phyloP scores from a whole-genome alignment of 176 grass and related monocot species.

The Avena eriantha region DNA sequence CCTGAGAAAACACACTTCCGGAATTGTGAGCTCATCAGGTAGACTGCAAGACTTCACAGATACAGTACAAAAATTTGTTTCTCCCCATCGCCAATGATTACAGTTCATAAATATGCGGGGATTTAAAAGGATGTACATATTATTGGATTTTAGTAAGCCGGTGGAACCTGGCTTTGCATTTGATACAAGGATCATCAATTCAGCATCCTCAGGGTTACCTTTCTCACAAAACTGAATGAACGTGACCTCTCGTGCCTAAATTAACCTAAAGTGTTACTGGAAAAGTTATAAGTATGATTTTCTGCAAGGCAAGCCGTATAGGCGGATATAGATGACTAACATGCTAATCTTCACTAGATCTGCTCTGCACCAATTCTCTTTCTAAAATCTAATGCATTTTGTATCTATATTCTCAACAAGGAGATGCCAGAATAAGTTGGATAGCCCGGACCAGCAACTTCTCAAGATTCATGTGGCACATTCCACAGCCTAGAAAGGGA shows the following conservation, averaged over 20 bases:
- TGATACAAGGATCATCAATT: constrained; percentile 5
- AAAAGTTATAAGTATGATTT: constrained; percentile 18
- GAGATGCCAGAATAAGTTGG: constrained; percentile 29
- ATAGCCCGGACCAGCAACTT: constrained; percentile 23
- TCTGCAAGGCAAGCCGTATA: constrained; percentile 21
- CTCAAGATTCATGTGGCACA: constrained; percentile 68
- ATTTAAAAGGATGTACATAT: background rate
- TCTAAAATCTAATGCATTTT: constrained; percentile 28
- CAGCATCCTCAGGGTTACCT: background rate
- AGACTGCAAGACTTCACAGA: background rate
- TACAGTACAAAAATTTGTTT: background rate
- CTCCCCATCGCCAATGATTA: background rate
- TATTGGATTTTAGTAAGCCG: background rate
- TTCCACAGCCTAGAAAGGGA: constrained; percentile 65
- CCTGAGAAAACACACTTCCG: background rate
- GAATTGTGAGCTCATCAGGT: background rate
- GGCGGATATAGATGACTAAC: background rate
- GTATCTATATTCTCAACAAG: constrained; percentile 39
- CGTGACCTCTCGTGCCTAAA: constrained; percentile 2
- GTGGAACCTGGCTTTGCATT: background rate
- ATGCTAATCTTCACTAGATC: background rate
- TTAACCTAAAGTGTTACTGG: constrained; percentile 27
- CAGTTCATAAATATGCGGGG: background rate
- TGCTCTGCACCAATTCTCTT: constrained; percentile 37
- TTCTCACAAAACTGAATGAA: background rate